Percentiles rank a stretch among this genome's conserved stretches.
These are phyloP conservation scores for Fusarium sp. DNA, from an alignment of 2,329 filamentous ascomycete genomes.

Conservation along the genomic window DNA sequence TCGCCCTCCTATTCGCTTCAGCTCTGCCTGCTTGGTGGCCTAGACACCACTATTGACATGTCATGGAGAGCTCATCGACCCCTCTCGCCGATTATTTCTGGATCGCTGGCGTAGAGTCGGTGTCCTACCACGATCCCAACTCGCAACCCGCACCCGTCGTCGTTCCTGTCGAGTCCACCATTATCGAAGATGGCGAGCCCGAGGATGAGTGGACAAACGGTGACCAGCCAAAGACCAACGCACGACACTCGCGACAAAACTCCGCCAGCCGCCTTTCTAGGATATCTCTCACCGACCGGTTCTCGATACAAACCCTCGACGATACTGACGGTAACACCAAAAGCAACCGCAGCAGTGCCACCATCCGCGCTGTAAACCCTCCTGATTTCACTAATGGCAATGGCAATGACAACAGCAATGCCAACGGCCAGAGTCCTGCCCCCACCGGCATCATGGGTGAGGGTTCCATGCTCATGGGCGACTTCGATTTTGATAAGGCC, in stretches of 20 bases:
- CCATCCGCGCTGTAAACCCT: slow-evolving; percentile 62
- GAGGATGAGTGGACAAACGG: slow-evolving; percentile 55
- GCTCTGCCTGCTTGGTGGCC: slow-evolving; percentile 40
- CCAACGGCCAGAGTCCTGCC: slow-evolving; percentile 31
- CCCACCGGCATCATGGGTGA: slow-evolving; percentile 46
- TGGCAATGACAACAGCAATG: slow-evolving; percentile 37
- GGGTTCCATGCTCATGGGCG: slow-evolving; percentile 58
- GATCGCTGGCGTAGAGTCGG: slow-evolving; percentile 77
- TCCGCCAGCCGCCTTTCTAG: slow-evolving; percentile 70
- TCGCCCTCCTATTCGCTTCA: slow-evolving; percentile 10
- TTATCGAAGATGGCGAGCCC: slow-evolving; percentile 71
- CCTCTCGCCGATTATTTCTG: slow-evolving; percentile 81
- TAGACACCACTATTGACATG: slow-evolving; percentile 53
- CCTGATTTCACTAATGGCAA: slow-evolving; percentile 42
- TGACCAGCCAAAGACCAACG: slow-evolving; percentile 40
- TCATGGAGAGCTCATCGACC: slow-evolving; percentile 70
- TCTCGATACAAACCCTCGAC: slow-evolving; percentile 67
- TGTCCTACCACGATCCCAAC: slow-evolving; percentile 70
- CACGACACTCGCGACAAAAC: slow-evolving; percentile 70
- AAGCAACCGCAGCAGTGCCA: slow-evolving; percentile 75
- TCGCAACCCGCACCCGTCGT: slow-evolving; percentile 41
- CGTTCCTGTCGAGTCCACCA: slow-evolving; percentile 65
- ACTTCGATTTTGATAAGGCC: slow-evolving; percentile 94
- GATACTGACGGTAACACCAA: slow-evolving; percentile 67
- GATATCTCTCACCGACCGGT: slow-evolving; percentile 60